phyloP scores from a whole-genome alignment of 805 yeast species.

The Teunomyces barrocoloradensis region DNA sequence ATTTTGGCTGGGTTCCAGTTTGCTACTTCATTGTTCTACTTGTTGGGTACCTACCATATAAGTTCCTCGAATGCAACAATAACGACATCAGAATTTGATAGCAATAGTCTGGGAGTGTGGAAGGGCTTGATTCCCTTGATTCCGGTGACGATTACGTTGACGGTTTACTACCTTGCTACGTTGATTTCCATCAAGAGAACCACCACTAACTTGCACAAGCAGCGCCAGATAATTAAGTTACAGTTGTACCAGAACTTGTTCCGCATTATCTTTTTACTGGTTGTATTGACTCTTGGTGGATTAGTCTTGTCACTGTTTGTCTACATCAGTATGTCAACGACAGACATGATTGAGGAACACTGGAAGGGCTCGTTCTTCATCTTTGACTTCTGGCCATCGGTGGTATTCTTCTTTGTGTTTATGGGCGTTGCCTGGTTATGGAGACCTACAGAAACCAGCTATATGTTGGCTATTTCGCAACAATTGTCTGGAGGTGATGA shows the following conservation, averaged over 20 bases:
- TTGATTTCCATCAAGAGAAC: slow-evolving; percentile 73
- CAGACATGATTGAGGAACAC: slow-evolving; percentile 76
- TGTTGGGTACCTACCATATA: slow-evolving; percentile 31
- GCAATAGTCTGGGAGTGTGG: slow-evolving; percentile 45
- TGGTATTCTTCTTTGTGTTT: slow-evolving; percentile 81
- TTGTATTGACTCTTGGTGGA: slow-evolving; percentile 69
- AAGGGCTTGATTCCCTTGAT: slow-evolving; percentile 58
- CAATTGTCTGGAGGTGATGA: slow-evolving; percentile 59
- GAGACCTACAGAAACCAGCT: slow-evolving; percentile 97
- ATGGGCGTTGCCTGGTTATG: slow-evolving; percentile 83
- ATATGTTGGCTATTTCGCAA: slow-evolving; percentile 90
- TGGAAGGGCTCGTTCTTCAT: slow-evolving; percentile 92
- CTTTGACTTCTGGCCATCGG: slow-evolving; percentile 92
- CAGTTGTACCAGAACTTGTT: slow-evolving; percentile 80
- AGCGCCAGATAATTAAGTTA: slow-evolving; percentile 89
- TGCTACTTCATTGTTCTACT: slow-evolving; percentile 32
- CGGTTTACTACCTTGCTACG: slow-evolving; percentile 71
- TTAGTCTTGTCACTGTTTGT: slow-evolving; percentile 67
- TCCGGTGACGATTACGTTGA: slow-evolving; percentile 70
- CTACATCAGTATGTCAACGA: slow-evolving; percentile 68
- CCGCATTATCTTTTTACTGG: slow-evolving; percentile 68
- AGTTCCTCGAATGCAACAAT: slow-evolving; percentile 32
- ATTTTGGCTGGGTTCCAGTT: slow-evolving; percentile 42
- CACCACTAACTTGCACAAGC: slow-evolving; percentile 68
- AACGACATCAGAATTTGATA: slow-evolving; percentile 18